Base-by-base conservation (phyloP, 2,329 filamentous ascomycete species). In the Botrytis porri region DNA sequence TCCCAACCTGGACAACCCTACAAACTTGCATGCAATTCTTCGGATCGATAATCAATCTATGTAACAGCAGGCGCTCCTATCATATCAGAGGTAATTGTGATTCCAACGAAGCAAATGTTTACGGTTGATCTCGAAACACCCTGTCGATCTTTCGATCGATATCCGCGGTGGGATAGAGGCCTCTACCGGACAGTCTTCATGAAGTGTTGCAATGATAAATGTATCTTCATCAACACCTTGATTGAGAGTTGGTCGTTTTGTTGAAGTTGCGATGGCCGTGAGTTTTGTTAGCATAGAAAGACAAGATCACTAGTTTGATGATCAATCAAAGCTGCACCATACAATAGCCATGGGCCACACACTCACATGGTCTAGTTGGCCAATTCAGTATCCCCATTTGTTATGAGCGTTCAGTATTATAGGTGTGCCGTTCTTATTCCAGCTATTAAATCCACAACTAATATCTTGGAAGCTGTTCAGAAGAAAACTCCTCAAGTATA, bases 371-470 rank as follows among this genome's bases (percentile, higher is more conserved):
- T 45, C 2, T 35, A 75, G 73, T 78, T 95, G 71, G 85, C 93
- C 71, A 91, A 93, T 81, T 92, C 90, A 7, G 91, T 92, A 1
- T 90, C 88, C 0, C 92, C 77, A 1, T 84, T 84, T 74, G 75
- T 80, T 54, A 74, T 80, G 66, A 66, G 77, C 8, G 79, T 80
- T 37, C 77, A 78, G 10, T 75, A 82, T 74, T 80, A 81, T 64
- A 77, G 81, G 57, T 75, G 70, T 35, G 80, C 83, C 51, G 77
- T 89, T 43, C 82, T 89, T 20, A 82, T 86, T 48, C 88, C 87
- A 0, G 87, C 87, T 12, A 83, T 89, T 45, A 83, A 85, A 16
- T 86, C 87, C 12, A 88, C 86, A 0, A 81, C 81, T 0, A 83
- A 83, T 4, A 78, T 89, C 7, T 81, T 89, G 4, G 79, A 82